Evolutionary conservation across 2,329 filamentous ascomycete species (phyloP), one percentile per base, ranked within the genome.

Genomic region (Byssochlamys sp.): DNA sequence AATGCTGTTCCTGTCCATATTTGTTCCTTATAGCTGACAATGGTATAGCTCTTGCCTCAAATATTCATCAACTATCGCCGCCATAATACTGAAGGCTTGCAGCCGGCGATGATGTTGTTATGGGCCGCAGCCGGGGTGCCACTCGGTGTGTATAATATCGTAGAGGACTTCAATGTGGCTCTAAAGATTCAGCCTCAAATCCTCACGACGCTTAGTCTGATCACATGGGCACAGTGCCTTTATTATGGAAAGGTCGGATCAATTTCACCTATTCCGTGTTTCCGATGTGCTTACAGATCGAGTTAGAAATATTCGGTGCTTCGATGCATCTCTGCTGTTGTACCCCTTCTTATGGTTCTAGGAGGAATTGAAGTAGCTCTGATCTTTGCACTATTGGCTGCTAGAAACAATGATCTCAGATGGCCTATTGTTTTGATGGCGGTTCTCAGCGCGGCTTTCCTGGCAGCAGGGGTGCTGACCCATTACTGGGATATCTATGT

Each of bases 401-500:
- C 79, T 0, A 74, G 76, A 56, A 60, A 71, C 0, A 71, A 67
- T 19, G 70, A 77, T 2, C 55, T 81, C 0, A 69, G 80, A 9
- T 89, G 85, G 86, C 84, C 87, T 0, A 66, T 82, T 52, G 86
- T 79, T 0, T 62, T 88, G 0, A 88, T 89, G 85, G 86, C 86
- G 1, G 79, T 83, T 0, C 68, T 88, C 0, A 85, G 86, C 0
- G 85, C 86, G 0, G 68, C 77, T 0, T 75, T 89, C 2, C 78
- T 89, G 1, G 84, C 83, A 1, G 78, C 83, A 1, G 87, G 87
- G 0, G 87, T 89, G 0, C 71, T 88, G 6, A 74, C 82, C 1
- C 85, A 89, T 66, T 89, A 89, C 64, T 82, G 80, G 75, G 86
- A 89, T 60, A 88, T 90, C 25, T 88, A 82, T 64, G 67, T 77